Conservation (phyloP, 345 rosid genomes). For the Geranium brycei region DNA sequence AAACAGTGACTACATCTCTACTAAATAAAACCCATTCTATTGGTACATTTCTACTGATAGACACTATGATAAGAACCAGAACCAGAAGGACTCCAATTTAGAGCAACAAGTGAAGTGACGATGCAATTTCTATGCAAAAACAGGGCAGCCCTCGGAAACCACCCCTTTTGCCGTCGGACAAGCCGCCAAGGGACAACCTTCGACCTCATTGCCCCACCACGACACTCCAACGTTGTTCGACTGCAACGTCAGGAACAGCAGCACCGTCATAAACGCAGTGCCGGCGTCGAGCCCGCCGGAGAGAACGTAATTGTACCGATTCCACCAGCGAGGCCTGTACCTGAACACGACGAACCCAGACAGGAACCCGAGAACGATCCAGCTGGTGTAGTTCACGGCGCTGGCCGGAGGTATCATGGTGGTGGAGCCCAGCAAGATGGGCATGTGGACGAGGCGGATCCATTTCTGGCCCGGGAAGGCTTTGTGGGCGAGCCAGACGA, state of each 20-base stretch:
- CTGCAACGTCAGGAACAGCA: conserved; percentile 39
- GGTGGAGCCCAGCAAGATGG: conserved; percentile 53
- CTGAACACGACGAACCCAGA: conserved; percentile 44
- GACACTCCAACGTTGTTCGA: conserved; percentile 24
- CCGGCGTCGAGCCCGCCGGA: conserved; percentile 75
- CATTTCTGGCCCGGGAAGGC: conserved; percentile 43
- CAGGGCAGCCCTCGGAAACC: conserved; percentile 41
- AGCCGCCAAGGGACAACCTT: conserved; percentile 46
- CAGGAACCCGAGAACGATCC: conserved; percentile 46
- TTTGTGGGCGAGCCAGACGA: conserved; percentile 58
- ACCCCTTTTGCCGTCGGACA: conserved; percentile 69
- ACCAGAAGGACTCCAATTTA: too few species aligned
- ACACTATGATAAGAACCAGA: too few species aligned
- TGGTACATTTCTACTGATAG: too few species aligned
- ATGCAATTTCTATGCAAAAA: conserved; percentile 8
- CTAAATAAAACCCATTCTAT: too few species aligned
- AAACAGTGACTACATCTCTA: too few species aligned
- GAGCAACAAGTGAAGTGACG: too few species aligned
- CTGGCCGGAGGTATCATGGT: conserved; percentile 66
- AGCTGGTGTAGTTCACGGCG: conserved; percentile 59
- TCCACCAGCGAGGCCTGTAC: conserved; percentile 43
- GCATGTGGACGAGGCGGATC: conserved; percentile 53
- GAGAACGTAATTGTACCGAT: conserved; percentile 50
- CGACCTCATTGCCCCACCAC: conserved; percentile 67
- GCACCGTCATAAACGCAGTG: conserved; percentile 51